Conservation (phyloP, 1,284 basidiomycete genomes). For the Naganishia albida region DNA sequence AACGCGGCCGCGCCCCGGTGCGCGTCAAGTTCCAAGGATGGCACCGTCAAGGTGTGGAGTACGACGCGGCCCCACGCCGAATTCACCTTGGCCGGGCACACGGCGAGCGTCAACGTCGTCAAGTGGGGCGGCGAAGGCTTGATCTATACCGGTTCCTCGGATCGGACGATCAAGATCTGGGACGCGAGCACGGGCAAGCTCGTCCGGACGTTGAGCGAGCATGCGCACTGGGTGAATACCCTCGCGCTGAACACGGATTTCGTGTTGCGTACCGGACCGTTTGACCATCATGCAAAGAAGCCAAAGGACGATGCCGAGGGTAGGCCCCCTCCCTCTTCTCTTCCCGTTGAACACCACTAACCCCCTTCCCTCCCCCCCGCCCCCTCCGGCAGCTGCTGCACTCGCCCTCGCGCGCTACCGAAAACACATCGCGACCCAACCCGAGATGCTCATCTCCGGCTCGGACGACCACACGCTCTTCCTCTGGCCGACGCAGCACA, state of each 20-base stretch:
- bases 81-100: slow-evolving; percentile 89
- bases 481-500: slow-evolving; percentile 68
- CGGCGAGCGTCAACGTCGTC: slow-evolving; percentile 90
- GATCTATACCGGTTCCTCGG: slow-evolving; percentile 90
- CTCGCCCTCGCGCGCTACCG: slow-evolving; percentile 75
- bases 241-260: slow-evolving; percentile 95
- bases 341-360: background rate
- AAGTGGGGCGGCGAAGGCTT: slow-evolving; percentile 92
- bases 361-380: background rate
- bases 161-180: slow-evolving; percentile 93
- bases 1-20: slow-evolving; percentile 76
- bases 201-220: slow-evolving; percentile 76
- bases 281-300: slow-evolving; percentile 78
- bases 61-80: slow-evolving; percentile 70
- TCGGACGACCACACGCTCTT: slow-evolving; percentile 95
- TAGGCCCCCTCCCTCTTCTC: slow-evolving; percentile 45
- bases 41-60: slow-evolving; percentile 92
- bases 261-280: slow-evolving; percentile 89
- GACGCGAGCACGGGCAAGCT: slow-evolving; percentile 71
- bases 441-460: slow-evolving; percentile 86
- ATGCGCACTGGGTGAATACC: slow-evolving; percentile 98
- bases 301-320: slow-evolving; percentile 78
- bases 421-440: slow-evolving; percentile 64
- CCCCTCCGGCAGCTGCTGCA: slow-evolving; percentile 71
- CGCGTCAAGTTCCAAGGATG: slow-evolving; percentile 94